Evolutionary conservation across 2,329 filamentous ascomycete species (phyloP).

Genomic region (Calonectria honghensis): DNA sequence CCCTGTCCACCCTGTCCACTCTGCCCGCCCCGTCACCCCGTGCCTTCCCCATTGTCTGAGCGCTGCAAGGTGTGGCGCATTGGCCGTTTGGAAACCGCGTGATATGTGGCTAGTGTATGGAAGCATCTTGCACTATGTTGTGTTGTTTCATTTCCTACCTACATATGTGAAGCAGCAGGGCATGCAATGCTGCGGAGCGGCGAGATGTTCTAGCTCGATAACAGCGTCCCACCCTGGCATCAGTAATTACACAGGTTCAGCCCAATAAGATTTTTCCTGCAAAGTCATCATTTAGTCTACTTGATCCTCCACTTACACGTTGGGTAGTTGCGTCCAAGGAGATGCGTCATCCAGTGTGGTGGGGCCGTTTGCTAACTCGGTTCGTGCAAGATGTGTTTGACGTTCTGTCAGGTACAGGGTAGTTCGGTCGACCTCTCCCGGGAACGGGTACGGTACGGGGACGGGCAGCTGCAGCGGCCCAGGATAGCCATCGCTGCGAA

Average conservation of each 20-base stretch:
- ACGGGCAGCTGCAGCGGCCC: conserved; percentile 33
- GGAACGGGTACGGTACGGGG: conserved; percentile 4
- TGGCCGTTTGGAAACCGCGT: conserved; percentile 37
- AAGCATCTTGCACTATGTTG: conserved; percentile 18
- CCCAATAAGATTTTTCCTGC: conserved; percentile 15
- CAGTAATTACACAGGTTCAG: conserved; percentile 1
- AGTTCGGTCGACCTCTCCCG: conserved; percentile 23
- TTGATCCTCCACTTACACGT: conserved; percentile 18
- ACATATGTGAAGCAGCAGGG: conserved; percentile 22
- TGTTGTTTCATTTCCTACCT: conserved; percentile 17
- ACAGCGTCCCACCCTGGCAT: neutral
- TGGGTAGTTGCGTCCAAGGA: neutral
- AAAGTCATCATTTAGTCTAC: conserved; percentile 24
- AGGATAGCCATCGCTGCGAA: conserved; percentile 27
- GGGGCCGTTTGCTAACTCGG: conserved; percentile 9
- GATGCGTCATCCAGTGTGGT: conserved; percentile 32
- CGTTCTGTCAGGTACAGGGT: conserved; percentile 40
- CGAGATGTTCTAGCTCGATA: conserved; percentile 1
- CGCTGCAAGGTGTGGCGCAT: conserved; percentile 38
- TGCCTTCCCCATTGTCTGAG: conserved; percentile 35
- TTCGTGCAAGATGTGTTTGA: conserved; percentile 33
- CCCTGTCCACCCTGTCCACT: conserved; percentile 17
- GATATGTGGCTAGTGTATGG: conserved; percentile 18
- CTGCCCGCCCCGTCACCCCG: conserved; percentile 27
- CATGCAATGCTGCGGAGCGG: conserved; percentile 14